phyloP scores from a whole-genome alignment of 208 protist genomes.

The Acanthamoeba healyi region DNA sequence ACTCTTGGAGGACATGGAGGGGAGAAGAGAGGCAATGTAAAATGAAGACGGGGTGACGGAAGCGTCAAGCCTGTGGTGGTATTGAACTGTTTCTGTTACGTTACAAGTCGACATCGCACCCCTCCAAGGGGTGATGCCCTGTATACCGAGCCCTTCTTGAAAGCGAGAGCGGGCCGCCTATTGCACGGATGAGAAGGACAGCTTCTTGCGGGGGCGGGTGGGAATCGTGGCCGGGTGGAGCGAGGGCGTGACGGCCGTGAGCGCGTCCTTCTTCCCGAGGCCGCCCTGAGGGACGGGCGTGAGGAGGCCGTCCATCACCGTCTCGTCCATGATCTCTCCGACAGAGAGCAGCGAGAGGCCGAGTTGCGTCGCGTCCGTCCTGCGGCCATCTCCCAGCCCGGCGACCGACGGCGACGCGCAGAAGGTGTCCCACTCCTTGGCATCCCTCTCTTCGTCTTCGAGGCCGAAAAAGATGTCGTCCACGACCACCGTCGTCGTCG shows the following conservation, averaged over 20 bases:
- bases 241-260: not conserved
- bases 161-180: too few relatives aligned
- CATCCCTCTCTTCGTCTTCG: not conserved
- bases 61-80: too few relatives aligned
- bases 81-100: too few relatives aligned
- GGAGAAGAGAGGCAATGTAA: too few relatives aligned
- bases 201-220: constrained; percentile 10
- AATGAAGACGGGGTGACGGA: too few relatives aligned
- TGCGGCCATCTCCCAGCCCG: not conserved
- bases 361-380: not conserved
- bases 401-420: not conserved
- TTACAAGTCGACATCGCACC: too few relatives aligned
- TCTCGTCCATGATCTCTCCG: constrained; percentile 4
- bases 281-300: not conserved
- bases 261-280: not conserved
- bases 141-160: not conserved
- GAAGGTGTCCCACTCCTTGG: constrained; percentile 30
- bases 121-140: not conserved
- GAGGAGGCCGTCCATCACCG: constrained; percentile 27
- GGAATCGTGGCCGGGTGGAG: not conserved
- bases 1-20: too few relatives aligned
- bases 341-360: not conserved
- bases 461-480: constrained; percentile 45
- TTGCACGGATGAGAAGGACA: not conserved
- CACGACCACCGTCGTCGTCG: not conserved